Evolutionary conservation across 1,284 basidiomycete genomes (phyloP).

Genomic region (Melampsora abietis-canadensis): DNA sequence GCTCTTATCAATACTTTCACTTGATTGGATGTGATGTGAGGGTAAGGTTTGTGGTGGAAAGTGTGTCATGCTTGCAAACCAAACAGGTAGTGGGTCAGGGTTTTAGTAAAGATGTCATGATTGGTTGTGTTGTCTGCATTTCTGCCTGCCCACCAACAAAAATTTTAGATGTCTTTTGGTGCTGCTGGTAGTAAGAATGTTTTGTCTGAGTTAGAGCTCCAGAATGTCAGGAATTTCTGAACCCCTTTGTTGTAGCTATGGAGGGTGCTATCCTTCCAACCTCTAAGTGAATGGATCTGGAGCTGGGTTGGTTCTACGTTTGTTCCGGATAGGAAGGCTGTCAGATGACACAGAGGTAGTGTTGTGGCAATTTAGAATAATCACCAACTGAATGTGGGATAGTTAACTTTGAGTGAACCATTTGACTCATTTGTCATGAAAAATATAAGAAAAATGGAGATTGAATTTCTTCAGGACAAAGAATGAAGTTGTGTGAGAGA

Average conservation of each 20-base stretch:
- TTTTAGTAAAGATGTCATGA: neutral
- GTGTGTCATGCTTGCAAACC: conserved; percentile 4
- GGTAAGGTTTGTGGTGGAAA: neutral
- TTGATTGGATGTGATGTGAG: neutral
- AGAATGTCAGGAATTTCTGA: neutral
- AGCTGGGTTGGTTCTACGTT: neutral
- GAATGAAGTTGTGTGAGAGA: no score
- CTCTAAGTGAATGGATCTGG: neutral
- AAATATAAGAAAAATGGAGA: no score
- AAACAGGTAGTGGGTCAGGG: neutral
- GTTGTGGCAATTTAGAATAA: neutral
- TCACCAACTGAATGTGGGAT: neutral
- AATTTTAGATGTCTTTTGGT: neutral
- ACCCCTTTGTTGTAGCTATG: conserved; percentile 4
- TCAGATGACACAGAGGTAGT: neutral
- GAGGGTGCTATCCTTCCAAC: neutral
- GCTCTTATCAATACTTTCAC: neutral
- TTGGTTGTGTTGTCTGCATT: neutral
- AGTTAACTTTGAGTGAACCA: neutral
- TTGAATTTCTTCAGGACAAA: no score
- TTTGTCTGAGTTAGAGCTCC: no score
- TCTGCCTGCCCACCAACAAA: conserved; percentile 14
- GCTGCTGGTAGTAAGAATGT: neutral
- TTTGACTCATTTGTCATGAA: neutral
- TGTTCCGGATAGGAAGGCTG: neutral